Evolutionary conservation across 2,329 filamentous ascomycete genomes (phyloP).

Genomic region (Talaromyces atroroseus): DNA sequence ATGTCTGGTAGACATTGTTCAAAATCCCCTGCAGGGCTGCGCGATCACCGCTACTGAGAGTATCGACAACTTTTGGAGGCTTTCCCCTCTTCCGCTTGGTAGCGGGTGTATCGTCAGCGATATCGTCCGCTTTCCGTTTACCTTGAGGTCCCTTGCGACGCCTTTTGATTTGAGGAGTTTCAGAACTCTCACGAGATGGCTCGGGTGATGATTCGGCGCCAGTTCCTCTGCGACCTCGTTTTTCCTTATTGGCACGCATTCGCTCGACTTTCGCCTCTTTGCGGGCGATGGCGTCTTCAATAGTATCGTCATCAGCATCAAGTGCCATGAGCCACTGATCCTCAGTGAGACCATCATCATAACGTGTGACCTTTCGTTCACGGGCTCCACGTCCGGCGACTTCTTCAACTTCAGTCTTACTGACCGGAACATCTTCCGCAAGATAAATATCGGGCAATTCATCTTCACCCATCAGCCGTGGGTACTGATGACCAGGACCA

Average conservation of each 20-base stretch:
- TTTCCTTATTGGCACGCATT: constrained; percentile 69
- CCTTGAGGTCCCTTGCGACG: constrained; percentile 74
- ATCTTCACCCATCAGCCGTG: constrained; percentile 77
- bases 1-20: constrained; percentile 66
- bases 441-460: constrained; percentile 95
- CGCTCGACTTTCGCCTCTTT: constrained; percentile 82
- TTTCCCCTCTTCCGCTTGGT: constrained; percentile 72
- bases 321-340: constrained; percentile 99
- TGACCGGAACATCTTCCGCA: constrained; percentile 71
- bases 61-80: constrained; percentile 63
- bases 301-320: constrained; percentile 89
- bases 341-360: constrained; percentile 95
- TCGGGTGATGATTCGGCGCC: constrained; percentile 65
- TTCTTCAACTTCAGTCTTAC: constrained; percentile 69
- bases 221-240: constrained; percentile 44
- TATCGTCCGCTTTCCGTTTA: constrained; percentile 81
- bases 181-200: constrained; percentile 75
- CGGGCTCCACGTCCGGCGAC: constrained; percentile 81
- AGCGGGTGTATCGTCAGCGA: constrained; percentile 70
- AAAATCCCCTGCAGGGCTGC: constrained; percentile 73
- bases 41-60: constrained; percentile 64
- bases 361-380: constrained; percentile 89
- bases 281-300: constrained; percentile 85
- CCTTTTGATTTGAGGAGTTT: constrained; percentile 69
- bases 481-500: constrained; percentile 61